Evolutionary conservation across 495 filamentous ascomycete species (phyloP).

Genomic region (Penicillium antarcticum): DNA sequence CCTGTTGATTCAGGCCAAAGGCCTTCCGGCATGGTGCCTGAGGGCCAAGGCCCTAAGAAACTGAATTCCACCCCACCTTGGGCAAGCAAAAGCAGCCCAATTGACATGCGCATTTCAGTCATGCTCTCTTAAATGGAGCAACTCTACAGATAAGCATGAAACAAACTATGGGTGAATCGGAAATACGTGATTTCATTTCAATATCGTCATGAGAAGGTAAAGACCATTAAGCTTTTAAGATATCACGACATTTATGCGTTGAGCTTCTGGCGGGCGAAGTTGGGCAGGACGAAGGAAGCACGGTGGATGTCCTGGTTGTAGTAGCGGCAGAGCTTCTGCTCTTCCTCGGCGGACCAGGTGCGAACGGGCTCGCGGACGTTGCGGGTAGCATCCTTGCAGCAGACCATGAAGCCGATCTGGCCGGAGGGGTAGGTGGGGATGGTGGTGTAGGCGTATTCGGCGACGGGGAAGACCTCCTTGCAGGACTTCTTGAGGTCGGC

Average conservation of each 20-base stretch:
- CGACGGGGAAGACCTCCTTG: conserved; percentile 94
- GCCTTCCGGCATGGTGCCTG: too few relatives aligned
- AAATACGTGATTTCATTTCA: conserved; percentile 12
- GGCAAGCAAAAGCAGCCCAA: too few relatives aligned
- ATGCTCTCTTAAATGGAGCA: neutral
- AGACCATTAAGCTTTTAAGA: conserved; percentile 7
- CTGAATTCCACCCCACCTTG: too few relatives aligned
- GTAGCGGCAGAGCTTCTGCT: conserved; percentile 88
- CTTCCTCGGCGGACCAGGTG: conserved; percentile 76
- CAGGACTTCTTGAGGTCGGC: conserved; percentile 90
- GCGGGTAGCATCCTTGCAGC: conserved; percentile 84
- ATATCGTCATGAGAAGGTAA: conserved; percentile 10
- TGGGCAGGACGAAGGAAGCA: conserved; percentile 89
- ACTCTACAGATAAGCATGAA: neutral
- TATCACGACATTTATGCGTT: conserved; percentile 22
- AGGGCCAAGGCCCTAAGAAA: too few relatives aligned
- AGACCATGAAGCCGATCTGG: conserved; percentile 99
- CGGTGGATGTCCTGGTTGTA: conserved; percentile 95
- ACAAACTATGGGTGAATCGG: neutral
- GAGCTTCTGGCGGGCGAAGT: conserved; percentile 81
- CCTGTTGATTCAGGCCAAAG: too few relatives aligned
- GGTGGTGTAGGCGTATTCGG: conserved; percentile 98
- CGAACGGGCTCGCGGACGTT: conserved; percentile 83
- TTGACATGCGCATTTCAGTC: too few relatives aligned
- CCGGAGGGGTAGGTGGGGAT: conserved; percentile 99